These are phyloP conservation scores for Phytophthora fragariaefolia DNA, from an alignment of 352 stramenopile species.

Conservation along the genomic window DNA sequence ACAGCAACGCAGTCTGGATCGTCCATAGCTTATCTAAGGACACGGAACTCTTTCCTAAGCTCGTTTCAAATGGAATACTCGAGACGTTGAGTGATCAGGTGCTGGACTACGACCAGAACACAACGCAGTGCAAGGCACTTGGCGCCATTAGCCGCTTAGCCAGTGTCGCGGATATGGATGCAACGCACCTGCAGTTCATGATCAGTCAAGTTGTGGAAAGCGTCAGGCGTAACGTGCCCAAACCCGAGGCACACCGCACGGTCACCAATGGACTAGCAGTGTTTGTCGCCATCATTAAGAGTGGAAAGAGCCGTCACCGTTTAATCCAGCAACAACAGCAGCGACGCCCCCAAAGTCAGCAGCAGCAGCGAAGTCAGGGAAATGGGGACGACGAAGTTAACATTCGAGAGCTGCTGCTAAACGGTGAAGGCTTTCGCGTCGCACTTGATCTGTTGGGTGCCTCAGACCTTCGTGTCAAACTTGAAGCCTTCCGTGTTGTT, in stretches of 20 bases:
- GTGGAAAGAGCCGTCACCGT: constrained; percentile 29
- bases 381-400: constrained; percentile 12
- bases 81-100: constrained; percentile 54
- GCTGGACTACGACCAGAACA: constrained; percentile 38
- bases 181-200: constrained; percentile 15
- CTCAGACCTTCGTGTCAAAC: constrained; percentile 46
- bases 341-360: constrained; percentile 22
- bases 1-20: constrained; percentile 62
- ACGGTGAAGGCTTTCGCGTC: constrained; percentile 46
- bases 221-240: constrained; percentile 43
- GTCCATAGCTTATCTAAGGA: constrained; percentile 72
- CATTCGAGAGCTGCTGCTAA: constrained; percentile 39
- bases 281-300: constrained; percentile 51
- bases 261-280: constrained; percentile 55
- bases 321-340: constrained; percentile 32
- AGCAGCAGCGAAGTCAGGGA: constrained; percentile 14
- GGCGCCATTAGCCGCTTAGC: constrained; percentile 46
- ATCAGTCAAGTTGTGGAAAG: constrained; percentile 39
- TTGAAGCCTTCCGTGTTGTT: constrained; percentile 53
- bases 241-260: constrained; percentile 40
- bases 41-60: constrained; percentile 63
- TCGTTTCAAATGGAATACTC: constrained; percentile 56
- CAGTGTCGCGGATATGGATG: constrained; percentile 20
- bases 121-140: constrained; percentile 55
- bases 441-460: constrained; percentile 53